Evolutionary conservation across 2,329 filamentous ascomycete species (phyloP).

Genomic region (Setomelanomma holmii): DNA sequence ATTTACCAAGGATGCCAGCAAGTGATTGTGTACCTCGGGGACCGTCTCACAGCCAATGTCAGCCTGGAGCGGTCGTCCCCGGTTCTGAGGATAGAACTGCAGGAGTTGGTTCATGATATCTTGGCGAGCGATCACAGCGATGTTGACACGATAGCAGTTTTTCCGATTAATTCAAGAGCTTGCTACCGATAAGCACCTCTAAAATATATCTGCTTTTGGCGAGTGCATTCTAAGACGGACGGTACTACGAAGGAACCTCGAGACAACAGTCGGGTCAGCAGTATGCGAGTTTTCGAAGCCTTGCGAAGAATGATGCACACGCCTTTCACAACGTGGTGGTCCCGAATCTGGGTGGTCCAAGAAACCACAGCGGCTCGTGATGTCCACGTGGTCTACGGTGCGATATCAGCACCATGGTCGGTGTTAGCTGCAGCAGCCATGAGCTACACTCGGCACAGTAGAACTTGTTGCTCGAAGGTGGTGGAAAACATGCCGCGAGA

Average conservation of each 20-base stretch:
- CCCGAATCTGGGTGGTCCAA: conserved; percentile 26
- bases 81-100: neutral
- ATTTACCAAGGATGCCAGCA: conserved; percentile 17
- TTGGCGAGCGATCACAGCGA: neutral
- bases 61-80: neutral
- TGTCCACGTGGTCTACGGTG: conserved; percentile 10
- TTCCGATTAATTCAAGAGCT: neutral
- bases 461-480: conserved; percentile 1
- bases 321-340: conserved; percentile 22
- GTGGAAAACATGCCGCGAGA: neutral
- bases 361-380: conserved; percentile 15
- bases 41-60: neutral
- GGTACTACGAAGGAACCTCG: too few relatives aligned
- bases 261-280: too few relatives aligned
- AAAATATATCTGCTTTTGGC: neutral
- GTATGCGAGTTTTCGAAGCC: conserved; percentile 9
- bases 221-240: too few relatives aligned
- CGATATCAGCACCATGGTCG: conserved; percentile 15
- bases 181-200: neutral
- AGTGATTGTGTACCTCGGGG: conserved; percentile 21
- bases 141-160: neutral
- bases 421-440: conserved; percentile 15
- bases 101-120: neutral
- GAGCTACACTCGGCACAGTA: neutral
- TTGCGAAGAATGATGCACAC: conserved; percentile 20